phyloP scores from a whole-genome alignment of 2,329 filamentous ascomycete species.

The Diaporthe velutina region DNA sequence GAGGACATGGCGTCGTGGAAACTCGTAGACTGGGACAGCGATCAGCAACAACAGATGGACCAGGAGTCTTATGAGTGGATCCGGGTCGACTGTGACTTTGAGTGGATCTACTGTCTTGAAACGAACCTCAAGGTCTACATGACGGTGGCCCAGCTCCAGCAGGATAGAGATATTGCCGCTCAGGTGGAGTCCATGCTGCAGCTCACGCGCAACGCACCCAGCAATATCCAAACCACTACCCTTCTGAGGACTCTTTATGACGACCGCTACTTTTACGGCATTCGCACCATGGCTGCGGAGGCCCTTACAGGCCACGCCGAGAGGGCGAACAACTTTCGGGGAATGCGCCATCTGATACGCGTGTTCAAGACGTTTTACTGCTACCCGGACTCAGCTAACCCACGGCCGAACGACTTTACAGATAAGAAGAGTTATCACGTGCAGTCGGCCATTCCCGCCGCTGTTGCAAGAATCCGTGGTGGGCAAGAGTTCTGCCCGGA shows the following conservation, averaged over 20 bases:
- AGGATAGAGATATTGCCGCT: slow-evolving; percentile 97
- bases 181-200: slow-evolving; percentile 82
- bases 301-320: slow-evolving; percentile 83
- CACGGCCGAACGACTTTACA: slow-evolving; percentile 89
- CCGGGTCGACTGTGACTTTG: slow-evolving; percentile 96
- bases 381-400: slow-evolving; percentile 81
- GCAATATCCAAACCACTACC: slow-evolving; percentile 89
- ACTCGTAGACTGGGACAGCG: slow-evolving; percentile 88
- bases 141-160: slow-evolving; percentile 97
- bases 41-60: slow-evolving; percentile 92
- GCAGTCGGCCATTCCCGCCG: slow-evolving; percentile 84
- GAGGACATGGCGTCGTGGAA: slow-evolving; percentile 89
- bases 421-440: slow-evolving; percentile 89
- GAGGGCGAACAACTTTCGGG: slow-evolving; percentile 79
- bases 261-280: slow-evolving; percentile 91
- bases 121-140: slow-evolving; percentile 92
- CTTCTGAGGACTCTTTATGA: slow-evolving; percentile 92
- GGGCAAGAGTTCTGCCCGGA: slow-evolving; percentile 81
- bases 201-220: slow-evolving; percentile 74
- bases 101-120: slow-evolving; percentile 92
- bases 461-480: slow-evolving; percentile 84
- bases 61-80: slow-evolving; percentile 99
- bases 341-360: slow-evolving; percentile 85
- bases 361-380: slow-evolving; percentile 92
- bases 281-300: slow-evolving; percentile 86